Evolutionary conservation across 305 asterid genomes (phyloP).

Genomic region (Solanum hybrid): DNA sequence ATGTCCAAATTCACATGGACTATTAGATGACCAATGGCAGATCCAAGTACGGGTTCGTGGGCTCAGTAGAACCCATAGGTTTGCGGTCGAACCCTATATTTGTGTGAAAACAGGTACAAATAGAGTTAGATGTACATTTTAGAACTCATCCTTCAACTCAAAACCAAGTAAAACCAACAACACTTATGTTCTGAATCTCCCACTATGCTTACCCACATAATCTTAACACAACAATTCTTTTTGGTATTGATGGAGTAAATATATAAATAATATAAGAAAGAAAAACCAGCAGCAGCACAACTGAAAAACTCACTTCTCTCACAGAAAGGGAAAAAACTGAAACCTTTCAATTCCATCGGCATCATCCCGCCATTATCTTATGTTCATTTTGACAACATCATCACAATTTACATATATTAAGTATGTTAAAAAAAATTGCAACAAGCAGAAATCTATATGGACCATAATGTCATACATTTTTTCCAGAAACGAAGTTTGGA

Average conservation of each 20-base stretch:
- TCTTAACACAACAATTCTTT: background rate
- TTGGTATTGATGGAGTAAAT: background rate
- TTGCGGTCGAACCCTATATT: background rate
- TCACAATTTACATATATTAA: background rate
- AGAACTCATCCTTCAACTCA: background rate
- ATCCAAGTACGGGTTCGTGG: background rate
- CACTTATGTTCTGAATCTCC: background rate
- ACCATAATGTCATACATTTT: background rate
- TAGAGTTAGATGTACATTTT: background rate
- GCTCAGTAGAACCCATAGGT: background rate
- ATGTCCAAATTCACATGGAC: background rate
- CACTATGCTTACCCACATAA: background rate
- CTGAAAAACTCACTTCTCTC: background rate
- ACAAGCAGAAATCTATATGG: background rate
- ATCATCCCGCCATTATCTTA: background rate
- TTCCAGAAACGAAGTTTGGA: background rate
- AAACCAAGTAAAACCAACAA: background rate
- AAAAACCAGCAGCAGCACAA: background rate
- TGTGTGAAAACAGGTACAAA: background rate
- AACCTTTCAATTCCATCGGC: background rate
- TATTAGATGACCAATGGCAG: background rate
- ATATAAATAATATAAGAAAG: background rate
- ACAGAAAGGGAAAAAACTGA: background rate
- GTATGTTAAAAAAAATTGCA: background rate
- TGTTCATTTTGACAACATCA: background rate